Base-by-base conservation (phyloP, 371 early-diverging fungal species). In the Mycotypha africana region DNA sequence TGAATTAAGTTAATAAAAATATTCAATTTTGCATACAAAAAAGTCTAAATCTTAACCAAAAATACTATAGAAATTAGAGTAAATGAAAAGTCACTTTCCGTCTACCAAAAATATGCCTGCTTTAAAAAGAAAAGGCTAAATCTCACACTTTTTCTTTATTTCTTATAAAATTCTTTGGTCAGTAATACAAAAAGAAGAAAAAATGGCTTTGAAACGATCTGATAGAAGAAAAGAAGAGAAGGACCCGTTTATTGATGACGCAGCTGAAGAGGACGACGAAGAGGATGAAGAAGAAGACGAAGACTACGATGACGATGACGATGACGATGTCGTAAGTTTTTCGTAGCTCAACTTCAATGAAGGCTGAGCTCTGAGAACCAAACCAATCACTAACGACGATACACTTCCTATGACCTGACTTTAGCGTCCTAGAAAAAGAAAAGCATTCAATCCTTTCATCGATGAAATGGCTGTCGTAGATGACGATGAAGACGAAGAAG, bases 401-500 rank as follows among this genome's bases (percentile, higher is more conserved):
- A n/a, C n/a, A n/a, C n/a, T n/a, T n/a, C n/a, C 8, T 28, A 8
- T 28, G 12, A 28, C 30, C 12, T 28, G 6, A 8, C 12, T 28
- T 28, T 28, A 28, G 30, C 30, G 30, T 8, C 74, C 66, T 23
- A 25, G 55, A n/a, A 74, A 74, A 50, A 62, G 68, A 50, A 62
- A 62, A 47, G n/a, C n/a, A n/a, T 60, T 42, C 45, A 76, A 74
- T 38, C 71, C 72, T 30, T 76, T 74, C 53, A 66, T 76, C 54
- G 77, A 76, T 49, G 75, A 74, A 68, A 74, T 74, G 71, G 75
- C 75, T 22, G 56, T 70, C 37, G 75, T 74, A 20, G 85, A 82
- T 23, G 84, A 84, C 37, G 85, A 83, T 38, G 84, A 82, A 36
- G 82, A 79, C 30, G 80, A 84, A 42, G 76, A 79, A 47, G 74